Conservation (phyloP, 805 yeast species). For the Tetrapisispora pingtungensis region DNA sequence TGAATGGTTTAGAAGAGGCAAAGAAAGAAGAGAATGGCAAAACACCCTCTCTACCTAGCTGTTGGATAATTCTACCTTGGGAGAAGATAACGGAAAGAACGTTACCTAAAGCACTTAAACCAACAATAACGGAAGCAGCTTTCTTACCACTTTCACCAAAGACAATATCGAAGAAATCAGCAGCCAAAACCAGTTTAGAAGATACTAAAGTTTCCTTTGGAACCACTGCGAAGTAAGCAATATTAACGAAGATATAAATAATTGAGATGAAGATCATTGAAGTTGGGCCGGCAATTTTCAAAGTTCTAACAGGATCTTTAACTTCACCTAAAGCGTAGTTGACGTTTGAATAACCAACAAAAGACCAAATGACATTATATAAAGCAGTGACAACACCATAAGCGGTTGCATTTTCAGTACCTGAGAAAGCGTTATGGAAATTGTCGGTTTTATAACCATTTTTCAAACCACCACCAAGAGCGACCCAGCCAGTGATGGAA, state of each 20-base stretch:
- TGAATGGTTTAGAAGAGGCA: slow-evolving; percentile 63
- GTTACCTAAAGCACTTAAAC: slow-evolving; percentile 72
- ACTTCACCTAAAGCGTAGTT: slow-evolving; percentile 77
- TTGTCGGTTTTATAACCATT: slow-evolving; percentile 46
- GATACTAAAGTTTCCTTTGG: slow-evolving; percentile 49
- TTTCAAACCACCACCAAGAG: slow-evolving; percentile 60
- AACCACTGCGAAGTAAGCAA: slow-evolving; percentile 76
- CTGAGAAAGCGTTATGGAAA: slow-evolving; percentile 49
- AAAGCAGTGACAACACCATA: slow-evolving; percentile 65
- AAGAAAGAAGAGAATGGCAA: slow-evolving; percentile 65
- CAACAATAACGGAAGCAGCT: slow-evolving; percentile 72
- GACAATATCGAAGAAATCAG: slow-evolving; percentile 60
- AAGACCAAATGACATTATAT: slow-evolving; percentile 78
- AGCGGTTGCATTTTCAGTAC: slow-evolving; percentile 44
- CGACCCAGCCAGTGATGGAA: slow-evolving; percentile 74
- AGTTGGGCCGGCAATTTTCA: slow-evolving; percentile 64
- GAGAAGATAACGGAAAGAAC: slow-evolving; percentile 72
- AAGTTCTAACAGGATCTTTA: slow-evolving; percentile 59
- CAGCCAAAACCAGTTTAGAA: slow-evolving; percentile 67
- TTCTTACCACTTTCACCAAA: slow-evolving; percentile 60
- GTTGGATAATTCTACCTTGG: slow-evolving; percentile 73
- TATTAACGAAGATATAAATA: slow-evolving; percentile 64
- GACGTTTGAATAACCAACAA: slow-evolving; percentile 73
- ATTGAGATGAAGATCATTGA: slow-evolving; percentile 53
- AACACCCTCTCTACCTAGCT: slow-evolving; percentile 72